phyloP scores from a whole-genome alignment of 768 basidiomycete species.

The Pholiota microspora region DNA sequence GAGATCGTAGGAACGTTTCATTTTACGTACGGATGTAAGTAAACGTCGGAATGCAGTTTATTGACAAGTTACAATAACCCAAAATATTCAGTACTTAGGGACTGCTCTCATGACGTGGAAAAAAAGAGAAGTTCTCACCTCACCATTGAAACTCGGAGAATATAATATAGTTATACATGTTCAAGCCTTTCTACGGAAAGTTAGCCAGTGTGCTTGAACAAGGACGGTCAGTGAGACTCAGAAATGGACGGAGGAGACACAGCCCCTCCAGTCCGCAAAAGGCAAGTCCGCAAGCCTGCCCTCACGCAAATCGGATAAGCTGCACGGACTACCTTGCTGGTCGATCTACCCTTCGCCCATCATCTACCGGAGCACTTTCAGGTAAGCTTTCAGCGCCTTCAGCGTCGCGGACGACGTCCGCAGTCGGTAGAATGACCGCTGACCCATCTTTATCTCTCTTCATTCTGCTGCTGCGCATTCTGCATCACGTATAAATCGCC shows the following conservation, averaged over 20 bases:
- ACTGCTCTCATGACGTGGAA: too few species aligned
- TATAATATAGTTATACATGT: too few species aligned
- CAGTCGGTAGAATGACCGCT: neutral
- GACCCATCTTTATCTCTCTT: constrained; percentile 9
- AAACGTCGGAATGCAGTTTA: too few species aligned
- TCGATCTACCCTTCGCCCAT: constrained; percentile 27
- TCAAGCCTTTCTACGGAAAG: too few species aligned
- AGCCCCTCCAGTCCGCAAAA: constrained; percentile 16
- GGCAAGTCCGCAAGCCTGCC: constrained; percentile 25
- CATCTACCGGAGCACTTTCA: constrained; percentile 19
- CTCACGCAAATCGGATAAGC: constrained; percentile 36
- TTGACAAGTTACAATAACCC: too few species aligned
- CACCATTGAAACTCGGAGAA: too few species aligned
- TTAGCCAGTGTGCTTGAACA: too few species aligned
- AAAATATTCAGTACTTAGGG: too few species aligned
- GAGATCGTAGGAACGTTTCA: too few species aligned
- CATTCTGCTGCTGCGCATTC: constrained; percentile 16
- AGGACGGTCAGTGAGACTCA: constrained; percentile 4
- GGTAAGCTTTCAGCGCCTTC: constrained; percentile 11
- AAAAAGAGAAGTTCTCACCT: too few species aligned
- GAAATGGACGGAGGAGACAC: constrained; percentile 1
- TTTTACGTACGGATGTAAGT: too few species aligned
- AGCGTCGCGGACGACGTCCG: constrained; percentile 14
- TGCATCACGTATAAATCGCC: constrained; percentile 22
- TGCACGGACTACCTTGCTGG: constrained; percentile 13